A percentile compares a stretch with the other conserved stretches of the same genome.
phyloP scores from a whole-genome alignment of 2,329 filamentous ascomycete genomes.

The Aspergillus novoparasiticus region DNA sequence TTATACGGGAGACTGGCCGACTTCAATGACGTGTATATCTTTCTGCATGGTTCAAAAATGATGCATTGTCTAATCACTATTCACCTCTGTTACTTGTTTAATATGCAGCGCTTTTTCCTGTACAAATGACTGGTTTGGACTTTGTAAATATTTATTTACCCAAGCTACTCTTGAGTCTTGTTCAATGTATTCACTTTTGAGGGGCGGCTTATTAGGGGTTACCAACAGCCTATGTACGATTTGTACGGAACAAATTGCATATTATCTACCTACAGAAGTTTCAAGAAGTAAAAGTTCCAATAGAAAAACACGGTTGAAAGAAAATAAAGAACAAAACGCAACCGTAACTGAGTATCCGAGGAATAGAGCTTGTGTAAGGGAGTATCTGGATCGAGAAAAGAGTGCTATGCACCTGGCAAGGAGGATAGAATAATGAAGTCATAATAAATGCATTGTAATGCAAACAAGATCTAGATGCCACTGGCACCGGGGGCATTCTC shows the following conservation, averaged over 20 bases:
- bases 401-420: conserved; percentile 10
- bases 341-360: conserved; percentile 11
- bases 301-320: conserved; percentile 19
- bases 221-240: background rate
- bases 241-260: conserved; percentile 7
- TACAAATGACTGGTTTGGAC: background rate
- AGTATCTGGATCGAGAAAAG: conserved; percentile 8
- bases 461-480: conserved; percentile 40
- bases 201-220: background rate
- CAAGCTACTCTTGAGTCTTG: background rate
- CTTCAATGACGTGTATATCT: conserved; percentile 2
- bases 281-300: conserved; percentile 17
- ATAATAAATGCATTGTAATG: conserved; percentile 15
- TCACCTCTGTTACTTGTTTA: background rate
- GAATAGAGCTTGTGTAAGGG: conserved; percentile 7
- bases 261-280: conserved; percentile 26
- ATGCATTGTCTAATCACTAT: background rate
- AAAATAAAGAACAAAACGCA: conserved; percentile 11
- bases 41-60: background rate
- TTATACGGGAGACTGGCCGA: background rate
- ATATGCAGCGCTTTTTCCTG: background rate
- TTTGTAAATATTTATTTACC: background rate
- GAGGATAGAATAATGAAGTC: conserved; percentile 6
- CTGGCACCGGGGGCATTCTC: conserved; percentile 73
- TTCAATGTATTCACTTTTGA: background rate